Conservation (phyloP, 768 basidiomycete genomes). For the Albatrellus ellisii region DNA sequence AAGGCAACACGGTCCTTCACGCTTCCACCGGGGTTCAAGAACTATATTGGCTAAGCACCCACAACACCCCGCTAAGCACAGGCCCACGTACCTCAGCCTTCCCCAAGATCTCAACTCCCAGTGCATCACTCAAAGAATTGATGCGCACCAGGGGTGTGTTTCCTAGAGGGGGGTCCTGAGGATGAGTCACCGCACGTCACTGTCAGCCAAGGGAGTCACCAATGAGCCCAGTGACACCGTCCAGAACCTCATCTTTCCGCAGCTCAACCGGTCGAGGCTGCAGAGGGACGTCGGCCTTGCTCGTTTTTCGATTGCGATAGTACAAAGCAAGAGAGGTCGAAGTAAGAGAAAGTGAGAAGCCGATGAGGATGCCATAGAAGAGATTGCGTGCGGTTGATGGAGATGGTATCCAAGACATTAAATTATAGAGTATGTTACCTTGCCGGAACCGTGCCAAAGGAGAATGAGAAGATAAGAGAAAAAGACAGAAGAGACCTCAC, state of each 20-base stretch:
- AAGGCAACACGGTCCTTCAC: constrained; percentile 97
- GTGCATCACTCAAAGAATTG: constrained; percentile 77
- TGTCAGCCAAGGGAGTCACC: constrained; percentile 29
- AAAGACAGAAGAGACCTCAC: neutral
- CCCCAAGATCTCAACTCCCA: constrained; percentile 89
- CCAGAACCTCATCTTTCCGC: constrained; percentile 64
- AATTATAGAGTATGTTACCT: neutral
- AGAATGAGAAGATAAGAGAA: neutral
- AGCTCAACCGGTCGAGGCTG: constrained; percentile 52
- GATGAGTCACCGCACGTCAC: neutral
- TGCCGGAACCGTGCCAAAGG: neutral
- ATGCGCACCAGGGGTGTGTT: constrained; percentile 92
- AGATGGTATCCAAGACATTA: constrained; percentile 16
- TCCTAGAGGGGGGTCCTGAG: constrained; percentile 36
- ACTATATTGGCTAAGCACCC: constrained; percentile 32
- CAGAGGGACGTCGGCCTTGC: constrained; percentile 21
- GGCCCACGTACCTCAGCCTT: constrained; percentile 72
- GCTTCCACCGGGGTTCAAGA: constrained; percentile 92
- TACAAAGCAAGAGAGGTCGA: constrained; percentile 50
- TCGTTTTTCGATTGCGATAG: constrained; percentile 35
- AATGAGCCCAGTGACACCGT: constrained; percentile 75
- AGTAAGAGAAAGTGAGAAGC: constrained; percentile 65
- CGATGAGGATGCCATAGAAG: constrained; percentile 48
- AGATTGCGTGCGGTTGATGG: constrained; percentile 22
- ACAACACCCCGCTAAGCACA: neutral